Evolutionary conservation across 2,329 filamentous ascomycete genomes (phyloP).

Genomic region (Aspergillus sp.): DNA sequence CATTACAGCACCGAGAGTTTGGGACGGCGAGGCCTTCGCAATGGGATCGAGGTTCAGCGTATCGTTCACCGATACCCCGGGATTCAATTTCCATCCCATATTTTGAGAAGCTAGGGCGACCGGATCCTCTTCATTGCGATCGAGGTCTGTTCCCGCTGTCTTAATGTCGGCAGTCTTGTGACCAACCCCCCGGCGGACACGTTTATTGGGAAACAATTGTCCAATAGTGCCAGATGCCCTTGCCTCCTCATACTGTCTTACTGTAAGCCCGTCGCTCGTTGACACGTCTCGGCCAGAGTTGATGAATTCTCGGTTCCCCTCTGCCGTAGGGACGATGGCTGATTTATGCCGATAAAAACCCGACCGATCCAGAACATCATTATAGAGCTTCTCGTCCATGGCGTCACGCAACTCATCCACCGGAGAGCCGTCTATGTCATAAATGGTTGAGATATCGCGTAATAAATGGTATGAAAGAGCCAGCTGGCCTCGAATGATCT

Average conservation of each 20-base stretch:
- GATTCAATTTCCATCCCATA: constrained; percentile 79
- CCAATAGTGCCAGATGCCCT: constrained; percentile 57
- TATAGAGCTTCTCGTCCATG: constrained; percentile 87
- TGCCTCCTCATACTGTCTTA: constrained; percentile 71
- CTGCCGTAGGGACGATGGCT: constrained; percentile 67
- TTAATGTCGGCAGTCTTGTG: constrained; percentile 54
- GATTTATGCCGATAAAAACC: constrained; percentile 85
- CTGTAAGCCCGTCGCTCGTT: constrained; percentile 67
- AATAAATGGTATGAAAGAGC: constrained; percentile 82
- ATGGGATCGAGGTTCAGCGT: constrained; percentile 71
- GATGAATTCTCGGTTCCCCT: constrained; percentile 80
- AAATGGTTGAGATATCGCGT: constrained; percentile 78
- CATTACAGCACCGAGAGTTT: constrained; percentile 86
- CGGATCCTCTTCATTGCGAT: constrained; percentile 66
- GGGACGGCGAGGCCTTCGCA: constrained; percentile 59
- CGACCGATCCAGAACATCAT: constrained; percentile 88
- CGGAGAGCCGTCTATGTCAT: constrained; percentile 64
- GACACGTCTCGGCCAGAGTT: constrained; percentile 77
- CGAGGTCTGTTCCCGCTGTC: constrained; percentile 52
- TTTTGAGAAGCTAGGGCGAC: constrained; percentile 73
- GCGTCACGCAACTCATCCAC: constrained; percentile 78
- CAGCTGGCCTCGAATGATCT: constrained; percentile 86
- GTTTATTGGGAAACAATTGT: constrained; percentile 42
- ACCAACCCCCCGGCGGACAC: constrained; percentile 45
- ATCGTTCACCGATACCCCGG: constrained; percentile 60